Evolutionary conservation across 768 basidiomycete genomes (phyloP).

Genomic region (Termitomyces sp.): DNA sequence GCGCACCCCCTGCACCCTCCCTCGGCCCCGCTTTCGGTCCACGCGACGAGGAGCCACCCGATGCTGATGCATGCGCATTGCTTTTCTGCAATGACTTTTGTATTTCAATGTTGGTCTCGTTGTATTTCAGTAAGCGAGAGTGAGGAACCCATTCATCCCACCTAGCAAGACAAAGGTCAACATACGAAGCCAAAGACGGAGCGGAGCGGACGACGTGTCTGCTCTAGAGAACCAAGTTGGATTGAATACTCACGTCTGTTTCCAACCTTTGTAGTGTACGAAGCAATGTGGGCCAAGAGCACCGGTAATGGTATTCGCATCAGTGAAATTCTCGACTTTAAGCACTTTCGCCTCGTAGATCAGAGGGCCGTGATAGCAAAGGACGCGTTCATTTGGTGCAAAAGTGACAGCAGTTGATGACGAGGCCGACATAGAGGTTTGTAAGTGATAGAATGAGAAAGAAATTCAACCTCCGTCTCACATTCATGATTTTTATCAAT

Average conservation of each 20-base stretch:
- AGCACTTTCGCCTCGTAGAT: constrained; percentile 97
- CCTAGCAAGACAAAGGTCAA: constrained; percentile 34
- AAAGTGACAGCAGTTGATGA: constrained; percentile 36
- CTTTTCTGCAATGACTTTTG: constrained; percentile 64
- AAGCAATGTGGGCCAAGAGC: constrained; percentile 79
- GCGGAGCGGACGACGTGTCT: not conserved
- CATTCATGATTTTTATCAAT: not conserved
- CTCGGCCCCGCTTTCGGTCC: constrained; percentile 19
- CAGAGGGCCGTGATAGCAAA: constrained; percentile 94
- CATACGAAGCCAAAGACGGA: not conserved
- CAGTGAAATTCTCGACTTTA: constrained; percentile 58
- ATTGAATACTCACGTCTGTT: constrained; percentile 70
- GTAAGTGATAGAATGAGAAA: not conserved
- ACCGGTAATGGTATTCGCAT: constrained; percentile 56
- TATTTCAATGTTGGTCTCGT: constrained; percentile 72
- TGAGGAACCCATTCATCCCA: constrained; percentile 98
- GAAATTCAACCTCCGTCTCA: constrained; percentile 13
- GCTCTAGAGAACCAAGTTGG: not conserved
- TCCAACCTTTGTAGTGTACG: constrained; percentile 99
- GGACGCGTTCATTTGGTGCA: constrained; percentile 68
- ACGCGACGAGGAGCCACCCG: constrained; percentile 17
- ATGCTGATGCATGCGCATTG: constrained; percentile 21
- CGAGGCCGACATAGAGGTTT: constrained; percentile 20
- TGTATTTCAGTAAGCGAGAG: constrained; percentile 76
- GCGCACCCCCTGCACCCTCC: constrained; percentile 28